Evolutionary conservation across 352 stramenopile genomes (phyloP), one percentile per base, ranked within the genome.

Genomic region (Pythium periplocum): DNA sequence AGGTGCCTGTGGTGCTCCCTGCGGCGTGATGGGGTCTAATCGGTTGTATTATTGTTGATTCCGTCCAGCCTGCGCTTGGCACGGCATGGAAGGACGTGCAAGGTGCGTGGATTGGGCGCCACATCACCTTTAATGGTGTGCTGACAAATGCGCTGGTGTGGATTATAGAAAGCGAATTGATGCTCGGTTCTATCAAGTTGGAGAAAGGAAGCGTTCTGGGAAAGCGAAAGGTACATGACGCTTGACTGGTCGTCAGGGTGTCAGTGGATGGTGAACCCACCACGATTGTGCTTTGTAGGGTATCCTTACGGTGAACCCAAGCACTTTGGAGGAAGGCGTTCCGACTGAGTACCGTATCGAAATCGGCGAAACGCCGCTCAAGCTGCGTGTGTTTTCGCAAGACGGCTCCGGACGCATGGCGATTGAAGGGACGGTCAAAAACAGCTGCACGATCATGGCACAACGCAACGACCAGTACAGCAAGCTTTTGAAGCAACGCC

Each of bases 331-430:
- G 45, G 75, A 89, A 33, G 77, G 83, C 44, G 85, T 85, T n/a
- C 78, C 82, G 48, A 84, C 82, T 0, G 84, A 94, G 55, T 94
- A 92, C 59, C 76, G 80, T 32, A 73, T 91, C 32, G 81, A 91
- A 57, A 86, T 92, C 34, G 74, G 76, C 45, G 73, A 83, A 62
- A 87, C 81, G 32, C 78, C 79, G 43, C 63, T 93, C 42, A 87
- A 89, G 69, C 68, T 93, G 51, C 88, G 88, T 49, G 81, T 94
- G 35, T 92, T 94, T 42, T 92, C 81, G 11, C 73, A 90, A 17
- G 84, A 94, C 54, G 84, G 82, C 30, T 93, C 84, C 6, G 84
- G 84, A 2, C 79, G 84, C 43, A 93, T 94, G 84, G 84, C 84
- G 26, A 87, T 94, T 47, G 84, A 94, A 65, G 84, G 84, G 46